A percentile compares a stretch with the other conserved stretches of the same genome.
phyloP scores from a whole-genome alignment of 1,284 basidiomycete genomes.

The Irpex sp. region DNA sequence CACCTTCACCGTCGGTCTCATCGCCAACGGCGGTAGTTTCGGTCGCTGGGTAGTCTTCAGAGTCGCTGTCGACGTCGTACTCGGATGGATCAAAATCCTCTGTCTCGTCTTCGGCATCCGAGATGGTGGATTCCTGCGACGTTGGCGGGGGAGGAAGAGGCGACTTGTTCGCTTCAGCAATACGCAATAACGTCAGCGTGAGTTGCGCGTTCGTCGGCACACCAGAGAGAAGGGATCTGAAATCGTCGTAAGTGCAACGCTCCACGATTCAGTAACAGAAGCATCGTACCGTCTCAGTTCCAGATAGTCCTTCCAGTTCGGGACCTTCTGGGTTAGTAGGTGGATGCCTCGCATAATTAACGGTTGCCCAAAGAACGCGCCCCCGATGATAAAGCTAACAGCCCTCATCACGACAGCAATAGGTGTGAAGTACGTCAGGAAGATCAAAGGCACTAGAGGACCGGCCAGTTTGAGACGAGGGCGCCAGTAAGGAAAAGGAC shows the following conservation, averaged over 20 bases:
- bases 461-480: constrained; percentile 28
- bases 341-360: constrained; percentile 34
- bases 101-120: constrained; percentile 16
- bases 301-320: constrained; percentile 42
- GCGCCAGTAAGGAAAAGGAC: constrained; percentile 30
- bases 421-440: constrained; percentile 38
- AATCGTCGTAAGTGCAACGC: not conserved
- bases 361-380: constrained; percentile 50
- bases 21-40: not conserved
- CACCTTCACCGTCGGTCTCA: not conserved
- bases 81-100: constrained; percentile 21
- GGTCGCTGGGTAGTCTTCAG: constrained; percentile 8
- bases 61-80: constrained; percentile 23
- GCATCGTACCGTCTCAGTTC: constrained; percentile 39
- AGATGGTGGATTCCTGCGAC: constrained; percentile 15
- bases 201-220: constrained; percentile 58
- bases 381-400: constrained; percentile 40
- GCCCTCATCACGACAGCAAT: constrained; percentile 38
- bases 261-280: not conserved
- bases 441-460: constrained; percentile 26
- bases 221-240: constrained; percentile 42
- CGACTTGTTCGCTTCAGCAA: constrained; percentile 39
- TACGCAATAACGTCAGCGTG: constrained; percentile 45
- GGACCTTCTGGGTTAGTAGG: constrained; percentile 38
- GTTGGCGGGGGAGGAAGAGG: constrained; percentile 42